These are phyloP conservation scores for Backusella morwellensis DNA, from an alignment of 192 early-diverging fungal genomes.

Conservation along the genomic window DNA sequence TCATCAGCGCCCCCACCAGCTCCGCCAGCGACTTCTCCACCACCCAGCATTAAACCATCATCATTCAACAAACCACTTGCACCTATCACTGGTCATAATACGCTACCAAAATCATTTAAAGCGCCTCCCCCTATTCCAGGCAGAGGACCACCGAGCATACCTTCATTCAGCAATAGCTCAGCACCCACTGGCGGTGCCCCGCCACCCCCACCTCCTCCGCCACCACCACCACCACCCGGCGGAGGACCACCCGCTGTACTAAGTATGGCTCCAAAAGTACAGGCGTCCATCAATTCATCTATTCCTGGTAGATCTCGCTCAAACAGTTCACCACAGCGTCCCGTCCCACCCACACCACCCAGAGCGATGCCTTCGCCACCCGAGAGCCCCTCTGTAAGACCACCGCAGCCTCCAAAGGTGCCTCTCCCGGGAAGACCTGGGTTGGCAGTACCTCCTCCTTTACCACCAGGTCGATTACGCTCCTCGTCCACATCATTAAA, in stretches of 20 bases:
- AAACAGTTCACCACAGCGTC: conserved; percentile 36
- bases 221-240: conserved; percentile 26
- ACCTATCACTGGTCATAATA: neutral
- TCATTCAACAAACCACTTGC: conserved; percentile 3
- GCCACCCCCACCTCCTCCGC: conserved; percentile 27
- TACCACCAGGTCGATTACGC: conserved; percentile 26
- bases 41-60: conserved; percentile 3
- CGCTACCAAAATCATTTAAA: conserved; percentile 19
- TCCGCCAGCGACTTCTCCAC: conserved; percentile 14
- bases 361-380: conserved; percentile 25
- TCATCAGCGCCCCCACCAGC: neutral
- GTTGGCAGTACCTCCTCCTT: conserved; percentile 20
- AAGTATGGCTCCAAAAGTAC: conserved; percentile 15
- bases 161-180: neutral
- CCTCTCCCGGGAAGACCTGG: conserved; percentile 19
- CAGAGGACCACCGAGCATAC: neutral
- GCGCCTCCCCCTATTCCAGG: conserved; percentile 28
- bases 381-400: neutral
- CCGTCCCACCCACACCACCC: conserved; percentile 24
- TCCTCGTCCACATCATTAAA: conserved; percentile 9
- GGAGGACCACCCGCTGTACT: conserved; percentile 18
- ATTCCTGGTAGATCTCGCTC: conserved; percentile 41
- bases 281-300: conserved; percentile 17
- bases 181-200: neutral
- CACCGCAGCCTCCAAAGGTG: conserved; percentile 30